Evolutionary conservation across 2,329 filamentous ascomycete genomes (phyloP).

Genomic region (Ophiostoma piceae): DNA sequence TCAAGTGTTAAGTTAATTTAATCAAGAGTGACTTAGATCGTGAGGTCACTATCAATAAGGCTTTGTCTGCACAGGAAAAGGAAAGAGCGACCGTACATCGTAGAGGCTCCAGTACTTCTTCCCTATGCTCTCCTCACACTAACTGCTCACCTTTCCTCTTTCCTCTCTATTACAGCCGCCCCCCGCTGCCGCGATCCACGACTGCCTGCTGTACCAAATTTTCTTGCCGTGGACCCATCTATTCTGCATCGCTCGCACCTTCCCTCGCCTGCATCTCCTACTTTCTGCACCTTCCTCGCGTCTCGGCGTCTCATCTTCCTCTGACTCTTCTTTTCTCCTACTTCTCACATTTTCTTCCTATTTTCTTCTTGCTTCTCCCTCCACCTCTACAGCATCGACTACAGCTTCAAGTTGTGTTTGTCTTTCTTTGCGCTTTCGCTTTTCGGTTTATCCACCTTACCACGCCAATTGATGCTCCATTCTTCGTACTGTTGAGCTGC

Average conservation of each 20-base stretch:
- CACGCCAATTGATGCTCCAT: constrained; percentile 10
- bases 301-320: constrained; percentile 13
- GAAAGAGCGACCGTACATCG: background rate
- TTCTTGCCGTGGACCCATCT: constrained; percentile 15
- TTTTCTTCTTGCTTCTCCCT: background rate
- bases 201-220: constrained; percentile 19
- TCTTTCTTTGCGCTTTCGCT: background rate
- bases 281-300: constrained; percentile 14
- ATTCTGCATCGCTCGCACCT: constrained; percentile 19
- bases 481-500: background rate
- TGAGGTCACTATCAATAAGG: background rate
- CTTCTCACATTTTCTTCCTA: background rate
- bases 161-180: constrained; percentile 1
- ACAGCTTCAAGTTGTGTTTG: background rate
- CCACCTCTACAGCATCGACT: background rate
- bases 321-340: background rate
- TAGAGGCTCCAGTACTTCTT: background rate
- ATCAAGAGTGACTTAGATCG: too few species aligned
- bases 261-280: constrained; percentile 11
- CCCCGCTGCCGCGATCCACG: constrained; percentile 18
- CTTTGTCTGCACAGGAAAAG: background rate
- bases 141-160: background rate
- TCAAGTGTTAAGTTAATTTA: background rate
- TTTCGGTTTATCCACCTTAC: background rate
- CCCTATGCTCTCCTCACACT: background rate